phyloP scores from a whole-genome alignment of 139 green algal species.

The Eudorina sp. region DNA sequence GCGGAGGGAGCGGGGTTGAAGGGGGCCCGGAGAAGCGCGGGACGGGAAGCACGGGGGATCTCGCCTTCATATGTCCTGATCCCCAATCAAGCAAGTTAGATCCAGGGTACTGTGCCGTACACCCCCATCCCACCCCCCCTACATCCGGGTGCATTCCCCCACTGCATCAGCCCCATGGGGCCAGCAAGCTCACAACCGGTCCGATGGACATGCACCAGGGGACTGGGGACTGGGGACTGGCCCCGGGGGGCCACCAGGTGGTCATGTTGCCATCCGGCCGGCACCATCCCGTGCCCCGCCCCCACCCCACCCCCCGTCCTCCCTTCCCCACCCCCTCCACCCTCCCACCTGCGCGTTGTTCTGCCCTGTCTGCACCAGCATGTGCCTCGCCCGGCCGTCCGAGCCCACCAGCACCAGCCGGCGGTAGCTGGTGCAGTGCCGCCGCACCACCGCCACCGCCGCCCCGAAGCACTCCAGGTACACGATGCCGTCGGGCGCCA shows the following conservation, averaged over 20 bases:
- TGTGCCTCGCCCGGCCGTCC: constrained; percentile 85
- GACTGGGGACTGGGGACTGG: no score
- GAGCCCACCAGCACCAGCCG: constrained; percentile 87
- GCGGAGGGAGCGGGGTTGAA: no score
- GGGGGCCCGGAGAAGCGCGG: no score
- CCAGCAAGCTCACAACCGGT: neutral
- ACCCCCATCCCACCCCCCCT: neutral
- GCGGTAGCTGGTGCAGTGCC: constrained; percentile 81
- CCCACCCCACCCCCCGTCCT: neutral
- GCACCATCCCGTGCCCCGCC: neutral
- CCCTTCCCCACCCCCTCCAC: neutral
- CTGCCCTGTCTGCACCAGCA: constrained; percentile 88
- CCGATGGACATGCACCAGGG: no score
- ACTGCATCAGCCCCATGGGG: neutral
- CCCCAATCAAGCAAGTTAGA: no score
- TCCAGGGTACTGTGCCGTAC: no score
- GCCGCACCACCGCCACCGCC: constrained; percentile 88
- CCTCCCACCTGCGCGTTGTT: constrained; percentile 63
- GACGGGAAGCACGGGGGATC: no score
- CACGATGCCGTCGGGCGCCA: constrained; percentile 71
- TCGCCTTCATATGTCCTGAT: no score
- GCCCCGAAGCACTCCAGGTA: constrained; percentile 88
- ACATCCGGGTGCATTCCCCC: neutral
- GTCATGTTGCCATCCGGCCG: no score
- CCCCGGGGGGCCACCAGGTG: no score